Conservation (phyloP, 345 rosid genomes). For the Draba incana region DNA sequence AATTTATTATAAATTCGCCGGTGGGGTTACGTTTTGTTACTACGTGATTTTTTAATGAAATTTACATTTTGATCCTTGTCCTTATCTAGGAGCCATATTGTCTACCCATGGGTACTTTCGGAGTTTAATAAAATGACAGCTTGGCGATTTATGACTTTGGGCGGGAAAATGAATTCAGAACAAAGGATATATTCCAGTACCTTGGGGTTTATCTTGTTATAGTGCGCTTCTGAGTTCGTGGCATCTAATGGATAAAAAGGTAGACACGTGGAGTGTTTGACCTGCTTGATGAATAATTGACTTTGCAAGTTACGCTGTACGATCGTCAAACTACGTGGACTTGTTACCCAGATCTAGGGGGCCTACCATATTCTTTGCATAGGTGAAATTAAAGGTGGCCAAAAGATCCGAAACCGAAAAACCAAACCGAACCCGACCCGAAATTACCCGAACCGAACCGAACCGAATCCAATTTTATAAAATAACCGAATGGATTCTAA, state of each 20-base stretch:
- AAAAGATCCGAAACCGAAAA: too few relatives aligned
- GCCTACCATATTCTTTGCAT: slow-evolving; percentile 29
- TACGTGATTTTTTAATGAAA: not conserved
- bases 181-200: not conserved
- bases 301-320: slow-evolving; percentile 25
- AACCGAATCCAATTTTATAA: too few relatives aligned
- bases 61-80: slow-evolving; percentile 33
- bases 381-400: not conserved
- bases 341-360: slow-evolving; percentile 37
- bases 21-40: slow-evolving; percentile 47
- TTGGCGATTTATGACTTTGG: slow-evolving; percentile 34
- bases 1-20: slow-evolving; percentile 43
- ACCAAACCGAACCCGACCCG: too few relatives aligned
- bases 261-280: slow-evolving; percentile 26
- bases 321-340: slow-evolving; percentile 34
- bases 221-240: slow-evolving; percentile 9
- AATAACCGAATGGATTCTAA: too few relatives aligned
- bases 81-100: slow-evolving; percentile 11
- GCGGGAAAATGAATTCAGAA: slow-evolving; percentile 40
- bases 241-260: slow-evolving; percentile 8
- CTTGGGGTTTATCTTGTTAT: slow-evolving; percentile 12
- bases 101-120: slow-evolving; percentile 32
- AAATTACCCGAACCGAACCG: too few relatives aligned
- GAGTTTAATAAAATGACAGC: slow-evolving; percentile 34
- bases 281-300: slow-evolving; percentile 3